Conservation (phyloP, 805 yeast genomes). For the Candida schatavii region DNA sequence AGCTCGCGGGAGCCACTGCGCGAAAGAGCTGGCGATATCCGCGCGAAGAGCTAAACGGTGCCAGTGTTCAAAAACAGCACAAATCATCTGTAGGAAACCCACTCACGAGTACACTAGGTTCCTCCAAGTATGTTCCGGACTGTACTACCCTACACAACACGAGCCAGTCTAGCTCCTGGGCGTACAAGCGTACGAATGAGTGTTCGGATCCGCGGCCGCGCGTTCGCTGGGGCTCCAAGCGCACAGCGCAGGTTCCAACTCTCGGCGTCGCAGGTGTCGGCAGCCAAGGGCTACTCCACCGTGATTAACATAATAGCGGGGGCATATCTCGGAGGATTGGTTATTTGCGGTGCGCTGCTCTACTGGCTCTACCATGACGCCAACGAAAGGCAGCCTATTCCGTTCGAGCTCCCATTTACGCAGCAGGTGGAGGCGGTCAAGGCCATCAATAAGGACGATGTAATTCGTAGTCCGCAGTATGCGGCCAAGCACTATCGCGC, state of each 20-base stretch:
- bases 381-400: conserved; percentile 35
- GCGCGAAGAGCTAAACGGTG: too few relatives aligned
- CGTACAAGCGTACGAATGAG: too few relatives aligned
- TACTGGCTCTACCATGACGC: conserved; percentile 41
- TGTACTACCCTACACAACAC: too few relatives aligned
- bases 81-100: too few relatives aligned
- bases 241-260: conserved; percentile 9
- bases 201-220: too few relatives aligned
- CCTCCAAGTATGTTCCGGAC: too few relatives aligned
- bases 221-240: background rate
- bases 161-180: too few relatives aligned
- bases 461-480: conserved; percentile 36
- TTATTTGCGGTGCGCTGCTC: conserved; percentile 38
- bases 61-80: too few relatives aligned
- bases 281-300: conserved; percentile 27
- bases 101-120: too few relatives aligned
- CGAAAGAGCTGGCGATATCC: too few relatives aligned
- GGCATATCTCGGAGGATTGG: conserved; percentile 40
- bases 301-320: conserved; percentile 38
- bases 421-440: conserved; percentile 37
- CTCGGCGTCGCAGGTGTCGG: conserved; percentile 16
- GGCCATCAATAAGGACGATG: conserved; percentile 45
- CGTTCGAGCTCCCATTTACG: conserved; percentile 32
- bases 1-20: too few relatives aligned
- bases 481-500: conserved; percentile 44